Conservation (phyloP, 2,329 filamentous ascomycete species). For the Colletotrichum camelliae region DNA sequence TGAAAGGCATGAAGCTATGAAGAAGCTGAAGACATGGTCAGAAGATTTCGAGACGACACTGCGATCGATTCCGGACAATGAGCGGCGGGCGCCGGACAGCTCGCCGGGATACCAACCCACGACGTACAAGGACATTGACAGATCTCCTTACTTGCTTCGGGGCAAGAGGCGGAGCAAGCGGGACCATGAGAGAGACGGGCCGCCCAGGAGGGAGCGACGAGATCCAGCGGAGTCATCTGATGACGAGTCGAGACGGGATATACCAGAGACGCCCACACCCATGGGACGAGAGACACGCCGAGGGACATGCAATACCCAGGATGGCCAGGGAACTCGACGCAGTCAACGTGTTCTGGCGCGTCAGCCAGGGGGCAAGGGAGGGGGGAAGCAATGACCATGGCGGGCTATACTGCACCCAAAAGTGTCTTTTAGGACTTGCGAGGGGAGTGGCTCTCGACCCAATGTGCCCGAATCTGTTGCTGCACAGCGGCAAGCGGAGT, state of each 20-base stretch:
- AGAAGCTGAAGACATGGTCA: slow-evolving; percentile 20
- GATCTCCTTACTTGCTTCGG: slow-evolving; percentile 18
- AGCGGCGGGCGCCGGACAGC: slow-evolving; percentile 17
- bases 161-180: background rate
- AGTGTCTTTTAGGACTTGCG: slow-evolving; percentile 41
- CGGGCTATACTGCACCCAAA: slow-evolving; percentile 41
- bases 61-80: slow-evolving; percentile 23
- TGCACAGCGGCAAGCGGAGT: slow-evolving; percentile 30
- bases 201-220: background rate
- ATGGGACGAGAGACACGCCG: background rate
- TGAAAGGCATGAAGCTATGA: slow-evolving; percentile 17
- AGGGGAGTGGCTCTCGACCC: slow-evolving; percentile 33
- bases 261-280: background rate
- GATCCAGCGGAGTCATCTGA: background rate
- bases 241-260: background rate
- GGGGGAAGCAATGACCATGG: background rate
- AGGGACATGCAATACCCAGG: background rate
- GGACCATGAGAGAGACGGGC: background rate
- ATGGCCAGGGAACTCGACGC: slow-evolving; percentile 14
- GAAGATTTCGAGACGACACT: slow-evolving; percentile 30
- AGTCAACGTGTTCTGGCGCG: slow-evolving; percentile 24
- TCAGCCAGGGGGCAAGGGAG: background rate
- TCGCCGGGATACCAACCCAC: slow-evolving; percentile 20
- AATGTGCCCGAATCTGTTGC: slow-evolving; percentile 41
- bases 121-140: slow-evolving; percentile 24